Evolutionary conservation across 2,329 filamentous ascomycete species (phyloP), one percentile per base, ranked within the genome.

Genomic region (Pseudophaeomoniella oleicola): DNA sequence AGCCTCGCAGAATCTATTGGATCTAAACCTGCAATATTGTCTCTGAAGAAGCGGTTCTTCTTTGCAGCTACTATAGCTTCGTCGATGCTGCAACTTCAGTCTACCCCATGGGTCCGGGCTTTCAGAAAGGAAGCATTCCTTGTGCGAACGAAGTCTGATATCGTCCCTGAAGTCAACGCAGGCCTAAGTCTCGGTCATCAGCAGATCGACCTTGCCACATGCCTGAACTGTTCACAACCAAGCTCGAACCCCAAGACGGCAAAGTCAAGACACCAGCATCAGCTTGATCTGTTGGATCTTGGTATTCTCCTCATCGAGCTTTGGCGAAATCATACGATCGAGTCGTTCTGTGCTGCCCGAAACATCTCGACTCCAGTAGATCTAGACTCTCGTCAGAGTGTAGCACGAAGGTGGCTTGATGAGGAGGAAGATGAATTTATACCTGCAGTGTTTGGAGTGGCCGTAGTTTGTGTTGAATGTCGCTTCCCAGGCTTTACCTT

Each of bases 291-390:
- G 5, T 14, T 32, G 5, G 30, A 32, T 32, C 30, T 32, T 14
- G 30, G 30, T 6, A 32, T 32, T 6, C 30, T 32, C 5, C 14
- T 32, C 5, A n/a, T 32, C 13, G 30, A 32, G 30, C 30, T 32
- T 16, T 32, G 30, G 30, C 30, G 17, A 10, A 32, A 32, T 32
- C 13, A 32, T 15, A 16, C 30, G 10, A 32, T 32, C 17, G 30
- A 32, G 13, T 15, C 5, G 5, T 32, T 32, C 13, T n/a, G 13
- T 14, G 30, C 30, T 14, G 30, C 5, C 13, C 13, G 14, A 32
- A 32, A 16, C 30, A 15, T 32, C 13, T 15, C 14, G 30, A 32
- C 13, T 15, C 30, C n/a, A n/a, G n/a, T n/a, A n/a, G n/a, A n/a
- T n/a, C 13, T 15, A 10, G 30, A 32, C 17, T 10, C 13, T 14